A percentile compares a stretch with the other conserved stretches of the same genome.
phyloP scores from a whole-genome alignment of 2,329 filamentous ascomycete species.

The Fusarium sp. region DNA sequence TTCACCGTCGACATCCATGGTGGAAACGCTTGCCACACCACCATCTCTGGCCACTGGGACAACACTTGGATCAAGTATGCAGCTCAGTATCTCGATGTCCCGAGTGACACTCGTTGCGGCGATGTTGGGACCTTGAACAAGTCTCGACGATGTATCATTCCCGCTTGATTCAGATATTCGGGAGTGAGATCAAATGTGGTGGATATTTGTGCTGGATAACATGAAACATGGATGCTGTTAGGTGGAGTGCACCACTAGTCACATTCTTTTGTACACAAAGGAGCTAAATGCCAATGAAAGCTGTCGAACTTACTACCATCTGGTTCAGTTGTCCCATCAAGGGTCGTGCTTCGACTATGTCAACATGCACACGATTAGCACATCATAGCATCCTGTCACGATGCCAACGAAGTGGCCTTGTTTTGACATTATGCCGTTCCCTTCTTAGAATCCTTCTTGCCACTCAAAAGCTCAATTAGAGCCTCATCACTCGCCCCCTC shows the following conservation, averaged over 20 bases:
- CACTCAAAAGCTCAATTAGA: background rate
- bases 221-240: background rate
- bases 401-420: background rate
- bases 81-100: background rate
- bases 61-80: conserved; percentile 4
- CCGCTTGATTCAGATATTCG: background rate
- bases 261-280: background rate
- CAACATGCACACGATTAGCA: too few relatives aligned
- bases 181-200: background rate
- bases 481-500: background rate
- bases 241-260: background rate
- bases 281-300: background rate
- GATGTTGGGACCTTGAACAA: background rate
- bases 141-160: conserved; percentile 3
- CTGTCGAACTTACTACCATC: background rate
- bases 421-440: background rate
- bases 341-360: too few relatives aligned
- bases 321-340: too few relatives aligned
- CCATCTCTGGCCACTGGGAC: background rate
- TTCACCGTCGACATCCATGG: background rate
- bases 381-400: too few relatives aligned
- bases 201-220: background rate
- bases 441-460: background rate
- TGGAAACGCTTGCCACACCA: background rate
- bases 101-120: background rate